Evolutionary conservation across 176 grass and related monocot species (phyloP), one percentile per base, ranked within the genome.

Genomic region (Neostapfia colusana): DNA sequence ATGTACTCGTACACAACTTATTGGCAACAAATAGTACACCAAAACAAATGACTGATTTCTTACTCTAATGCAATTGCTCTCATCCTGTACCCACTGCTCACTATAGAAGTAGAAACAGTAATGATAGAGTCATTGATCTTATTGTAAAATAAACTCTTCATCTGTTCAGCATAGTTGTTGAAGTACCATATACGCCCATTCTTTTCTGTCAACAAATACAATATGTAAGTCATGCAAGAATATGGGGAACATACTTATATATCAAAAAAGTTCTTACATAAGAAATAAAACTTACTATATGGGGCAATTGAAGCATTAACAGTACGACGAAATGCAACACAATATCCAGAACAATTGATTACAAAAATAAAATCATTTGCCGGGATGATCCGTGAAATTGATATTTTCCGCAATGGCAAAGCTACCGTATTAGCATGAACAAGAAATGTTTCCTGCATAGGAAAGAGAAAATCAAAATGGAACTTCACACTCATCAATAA

Each of bases 291-390:
- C 66, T 0, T 69, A 48, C 42, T 31, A 25, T 69, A 31, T 28
- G 23, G 42, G 7, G 15, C 11, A 48, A 48, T 28, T 8, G 68
- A 49, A 18, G 7, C 26, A 49, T 70, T 50, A 11, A 16, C 27
- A 20, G 4, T 20, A 3, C 50, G 44, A 10, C 5, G 8, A 35
- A 70, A 70, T 3, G 44, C 68, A 27, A 10, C 8, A 2, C 26
- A 70, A 50, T 2, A 9, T 35, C 68, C 45, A 50, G 6, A 6
- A 0, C 7, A 20, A 64, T 15, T 8, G n/a, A 34, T 49, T 50
- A 35, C 68, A 50, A 70, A 70, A 11, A 70, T 34, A 16, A 70
- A 50, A 50, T 70, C 44, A 20, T 70, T 70, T 70, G 68, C 68
- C 10, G 17, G 4, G 12, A 18, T 36, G 9, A 53, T 71, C 5